Evolutionary conservation across 2,329 filamentous ascomycete species (phyloP), one percentile per base, ranked within the genome.

Genomic region (Ascocoryne sarcoides): DNA sequence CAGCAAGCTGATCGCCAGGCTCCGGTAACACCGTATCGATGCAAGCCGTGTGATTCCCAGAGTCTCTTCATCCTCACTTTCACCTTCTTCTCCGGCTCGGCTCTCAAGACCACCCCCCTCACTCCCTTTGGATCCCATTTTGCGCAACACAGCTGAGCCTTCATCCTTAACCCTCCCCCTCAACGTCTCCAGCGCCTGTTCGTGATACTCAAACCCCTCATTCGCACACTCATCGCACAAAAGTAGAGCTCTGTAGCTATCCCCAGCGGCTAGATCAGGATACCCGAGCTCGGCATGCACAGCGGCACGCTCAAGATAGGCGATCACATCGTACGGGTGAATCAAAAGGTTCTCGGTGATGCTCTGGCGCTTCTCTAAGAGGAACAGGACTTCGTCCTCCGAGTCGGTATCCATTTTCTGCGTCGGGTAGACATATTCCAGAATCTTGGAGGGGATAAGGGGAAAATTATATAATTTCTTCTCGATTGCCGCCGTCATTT

Each of bases 161-260:
- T 42, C 53, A 40, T 46, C 45, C 10, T 14, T 40, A 20, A 44
- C 43, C 12, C 48, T 44, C 7, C 32, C 21, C 15, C 43, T 37
- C 23, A 60, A 40, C 4, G 54, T 43, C 19, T 75, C 72, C 5
- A 70, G 50, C 7, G 81, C 79, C 51, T 75, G 66, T 12, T 87
- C 78, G 57, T 92, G 82, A 55, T 88, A 93, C 61, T 95, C 87
- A 51, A 84, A 89, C 29, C 76, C 75, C 46, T 90, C 84, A 41
- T 92, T 81, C 8, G 48, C 71, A 63, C 26, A 87, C 50, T 92
- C 86, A 57, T 96, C 90, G 12, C 84, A 75, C 34, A 98, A 67
- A 3, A 95, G 74, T n/a, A 96, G 71, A 1, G 89, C 88, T 40
- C 84, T 82, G 60, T 96, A 96, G 4, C 87, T 86, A 67, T 95